Conservation (phyloP, 768 basidiomycete species). For the Postia placenta region DNA sequence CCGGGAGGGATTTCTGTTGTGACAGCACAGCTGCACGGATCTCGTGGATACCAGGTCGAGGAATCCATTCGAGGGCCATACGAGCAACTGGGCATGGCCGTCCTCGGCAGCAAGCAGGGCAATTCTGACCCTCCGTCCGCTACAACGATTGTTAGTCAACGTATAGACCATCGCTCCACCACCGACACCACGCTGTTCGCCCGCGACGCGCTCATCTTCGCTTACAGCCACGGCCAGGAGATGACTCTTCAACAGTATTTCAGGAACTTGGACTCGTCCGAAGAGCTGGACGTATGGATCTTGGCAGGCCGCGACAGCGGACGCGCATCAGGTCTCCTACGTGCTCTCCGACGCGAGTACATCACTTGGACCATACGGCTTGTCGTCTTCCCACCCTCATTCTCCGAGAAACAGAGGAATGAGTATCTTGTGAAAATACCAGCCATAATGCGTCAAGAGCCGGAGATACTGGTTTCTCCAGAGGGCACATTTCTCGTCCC, state of each 20-base stretch:
- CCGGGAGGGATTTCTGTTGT: background rate
- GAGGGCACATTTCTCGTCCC: background rate
- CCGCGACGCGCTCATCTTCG: too few species aligned
- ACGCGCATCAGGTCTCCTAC: conserved; percentile 26
- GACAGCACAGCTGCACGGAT: background rate
- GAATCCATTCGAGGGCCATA: too few species aligned
- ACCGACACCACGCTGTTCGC: too few species aligned
- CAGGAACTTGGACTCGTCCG: conserved; percentile 6
- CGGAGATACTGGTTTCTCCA: background rate
- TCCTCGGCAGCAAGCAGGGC: too few species aligned
- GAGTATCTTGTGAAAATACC: background rate
- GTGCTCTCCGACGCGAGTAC: conserved; percentile 27
- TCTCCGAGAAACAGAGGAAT: conserved; percentile 8
- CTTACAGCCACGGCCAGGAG: too few species aligned
- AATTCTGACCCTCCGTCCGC: too few species aligned
- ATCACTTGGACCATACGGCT: conserved; percentile 24
- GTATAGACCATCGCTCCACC: too few species aligned
- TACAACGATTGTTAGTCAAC: too few species aligned
- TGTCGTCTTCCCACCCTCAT: conserved; percentile 22
- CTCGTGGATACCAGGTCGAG: too few species aligned
- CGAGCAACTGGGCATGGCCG: too few species aligned
- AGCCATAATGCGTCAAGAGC: background rate
- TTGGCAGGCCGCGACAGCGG: conserved; percentile 25
- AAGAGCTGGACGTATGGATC: conserved; percentile 22
- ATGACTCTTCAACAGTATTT: conserved; percentile 14